Percentiles rank a stretch among this genome's conserved stretches.
These are phyloP conservation scores for Micromonas commoda DNA, from an alignment of 139 green algal species.

Conservation along the genomic window DNA sequence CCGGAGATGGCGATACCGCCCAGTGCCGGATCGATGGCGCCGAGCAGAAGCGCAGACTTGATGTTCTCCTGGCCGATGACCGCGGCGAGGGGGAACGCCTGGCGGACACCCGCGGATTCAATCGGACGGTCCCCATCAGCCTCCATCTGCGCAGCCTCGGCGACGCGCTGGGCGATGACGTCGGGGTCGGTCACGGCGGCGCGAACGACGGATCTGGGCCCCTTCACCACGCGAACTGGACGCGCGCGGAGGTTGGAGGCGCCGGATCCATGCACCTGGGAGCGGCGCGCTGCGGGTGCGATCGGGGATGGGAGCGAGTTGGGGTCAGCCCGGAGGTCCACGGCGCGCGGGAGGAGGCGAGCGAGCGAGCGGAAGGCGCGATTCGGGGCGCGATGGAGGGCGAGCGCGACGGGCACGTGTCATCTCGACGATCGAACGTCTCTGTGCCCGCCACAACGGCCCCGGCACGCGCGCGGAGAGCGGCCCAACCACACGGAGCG, in stretches of 20 bases:
- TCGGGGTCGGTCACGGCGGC: neutral
- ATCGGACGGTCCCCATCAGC: neutral
- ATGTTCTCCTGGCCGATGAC: constrained; percentile 90
- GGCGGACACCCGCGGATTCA: neutral
- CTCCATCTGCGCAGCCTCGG: constrained; percentile 14
- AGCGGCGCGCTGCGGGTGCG: too few species aligned
- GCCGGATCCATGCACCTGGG: too few species aligned
- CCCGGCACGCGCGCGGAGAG: too few species aligned
- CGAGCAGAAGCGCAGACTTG: constrained; percentile 93
- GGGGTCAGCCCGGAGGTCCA: too few species aligned
- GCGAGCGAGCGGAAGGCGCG: neutral
- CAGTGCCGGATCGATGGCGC: constrained; percentile 82
- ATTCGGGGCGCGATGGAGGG: neutral
- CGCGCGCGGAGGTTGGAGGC: too few species aligned
- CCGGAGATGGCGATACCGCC: constrained; percentile 92
- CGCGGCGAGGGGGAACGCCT: constrained; percentile 68
- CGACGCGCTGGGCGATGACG: neutral
- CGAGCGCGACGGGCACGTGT: too few species aligned
- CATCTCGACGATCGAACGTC: neutral
- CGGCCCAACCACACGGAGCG: too few species aligned
- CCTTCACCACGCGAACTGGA: too few species aligned
- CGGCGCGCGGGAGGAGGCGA: too few species aligned
- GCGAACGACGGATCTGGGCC: too few species aligned
- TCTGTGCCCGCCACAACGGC: too few species aligned
- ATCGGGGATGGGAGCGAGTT: too few species aligned